Evolutionary conservation across 306 rosid species (phyloP).

Genomic region (Cucurbita ficifolia): DNA sequence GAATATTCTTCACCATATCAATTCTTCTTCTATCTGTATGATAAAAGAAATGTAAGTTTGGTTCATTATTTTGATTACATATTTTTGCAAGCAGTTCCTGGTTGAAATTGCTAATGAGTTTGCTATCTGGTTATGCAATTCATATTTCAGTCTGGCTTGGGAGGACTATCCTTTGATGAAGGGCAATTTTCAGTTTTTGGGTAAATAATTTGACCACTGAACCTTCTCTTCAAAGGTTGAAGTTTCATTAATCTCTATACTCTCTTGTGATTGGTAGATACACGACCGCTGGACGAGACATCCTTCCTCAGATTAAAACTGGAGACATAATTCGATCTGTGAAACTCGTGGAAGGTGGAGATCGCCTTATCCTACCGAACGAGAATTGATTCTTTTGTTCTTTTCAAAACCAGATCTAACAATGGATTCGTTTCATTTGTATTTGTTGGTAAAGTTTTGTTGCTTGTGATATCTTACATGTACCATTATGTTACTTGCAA

Average conservation of each 20-base stretch:
- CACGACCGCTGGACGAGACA: conserved; percentile 67
- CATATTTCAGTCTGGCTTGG: conserved; percentile 68
- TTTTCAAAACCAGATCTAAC: conserved; percentile 3
- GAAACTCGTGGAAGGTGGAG: conserved; percentile 68
- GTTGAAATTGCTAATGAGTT: neutral
- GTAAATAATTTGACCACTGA: conserved; percentile 21
- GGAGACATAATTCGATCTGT: conserved; percentile 71
- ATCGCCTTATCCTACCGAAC: conserved; percentile 55
- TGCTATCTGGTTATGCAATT: neutral
- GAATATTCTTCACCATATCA: conserved; percentile 82
- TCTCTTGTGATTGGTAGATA: conserved; percentile 34
- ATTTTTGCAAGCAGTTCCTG: neutral
- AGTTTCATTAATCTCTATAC: neutral
- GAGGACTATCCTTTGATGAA: conserved; percentile 96
- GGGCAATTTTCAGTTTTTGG: conserved; percentile 95
- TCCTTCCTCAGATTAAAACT: conserved; percentile 74
- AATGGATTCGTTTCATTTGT: conserved; percentile 6
- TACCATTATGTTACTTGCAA: neutral
- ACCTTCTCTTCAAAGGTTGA: neutral
- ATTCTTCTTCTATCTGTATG: conserved; percentile 86
- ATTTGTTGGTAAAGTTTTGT: neutral
- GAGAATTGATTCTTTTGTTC: conserved; percentile 26
- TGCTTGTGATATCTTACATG: neutral
- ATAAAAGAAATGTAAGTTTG: conserved; percentile 64
- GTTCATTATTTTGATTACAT: neutral